Evolutionary conservation across 495 filamentous ascomycete genomes (phyloP).

Genomic region (Penicillium bialowiezense): DNA sequence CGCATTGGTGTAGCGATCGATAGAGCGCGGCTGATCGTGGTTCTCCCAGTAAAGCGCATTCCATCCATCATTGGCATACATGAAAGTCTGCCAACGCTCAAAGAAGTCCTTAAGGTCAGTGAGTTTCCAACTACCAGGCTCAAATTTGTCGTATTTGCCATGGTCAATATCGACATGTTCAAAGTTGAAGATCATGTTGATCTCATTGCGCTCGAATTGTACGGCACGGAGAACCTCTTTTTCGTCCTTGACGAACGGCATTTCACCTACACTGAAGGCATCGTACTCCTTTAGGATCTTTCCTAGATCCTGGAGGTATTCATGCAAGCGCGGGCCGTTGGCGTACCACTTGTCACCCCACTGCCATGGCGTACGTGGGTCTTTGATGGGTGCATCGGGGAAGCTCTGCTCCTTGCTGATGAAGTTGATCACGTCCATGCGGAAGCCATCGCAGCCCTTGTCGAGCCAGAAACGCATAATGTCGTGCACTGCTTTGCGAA

Average conservation of each 20-base stretch:
- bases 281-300: conserved; percentile 67
- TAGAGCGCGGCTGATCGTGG: conserved; percentile 65
- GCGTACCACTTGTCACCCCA: conserved; percentile 55
- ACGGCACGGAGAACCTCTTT: conserved; percentile 60
- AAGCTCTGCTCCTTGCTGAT: conserved; percentile 62
- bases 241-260: conserved; percentile 58
- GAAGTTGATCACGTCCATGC: conserved; percentile 66
- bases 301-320: conserved; percentile 60
- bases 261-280: conserved; percentile 68
- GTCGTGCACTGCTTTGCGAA: conserved; percentile 62
- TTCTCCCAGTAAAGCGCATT: conserved; percentile 72
- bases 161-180: conserved; percentile 61
- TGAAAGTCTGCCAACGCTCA: conserved; percentile 63
- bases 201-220: conserved; percentile 53
- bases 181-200: conserved; percentile 78
- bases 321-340: conserved; percentile 65
- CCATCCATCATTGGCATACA: conserved; percentile 69
- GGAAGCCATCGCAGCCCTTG: conserved; percentile 65
- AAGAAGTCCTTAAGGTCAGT: conserved; percentile 57
- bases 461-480: conserved; percentile 73
- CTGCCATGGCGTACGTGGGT: conserved; percentile 49
- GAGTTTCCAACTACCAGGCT: conserved; percentile 50
- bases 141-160: conserved; percentile 50
- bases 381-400: conserved; percentile 58
- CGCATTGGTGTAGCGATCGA: conserved; percentile 57